Base-by-base conservation (phyloP, 2,329 filamentous ascomycete genomes). In the Pseudogymnoascus sp. region DNA sequence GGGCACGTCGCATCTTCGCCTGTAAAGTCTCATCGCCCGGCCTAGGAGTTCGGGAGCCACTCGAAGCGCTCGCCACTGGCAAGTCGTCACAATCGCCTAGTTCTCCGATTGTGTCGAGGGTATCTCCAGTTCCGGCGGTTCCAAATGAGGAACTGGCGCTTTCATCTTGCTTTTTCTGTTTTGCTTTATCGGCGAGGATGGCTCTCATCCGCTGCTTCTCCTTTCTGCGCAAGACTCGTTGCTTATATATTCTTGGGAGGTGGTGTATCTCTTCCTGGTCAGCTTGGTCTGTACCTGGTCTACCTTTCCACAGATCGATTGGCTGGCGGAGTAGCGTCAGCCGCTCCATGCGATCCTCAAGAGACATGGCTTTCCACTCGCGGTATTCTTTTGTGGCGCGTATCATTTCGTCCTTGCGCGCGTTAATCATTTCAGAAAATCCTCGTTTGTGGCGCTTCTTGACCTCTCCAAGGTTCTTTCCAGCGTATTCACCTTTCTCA, bases 311-410 rank as follows among this genome's bases (percentile, higher is more conserved):
- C 4, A 62, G 35, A 29, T 29, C 31, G 4, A 61, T 25, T 17
- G 61, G 61, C 27, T 61, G 35, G 9, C 58, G 35, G 13, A 60
- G 13, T 9, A 35, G 36, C n/a, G n/a, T 44, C 17, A 63, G 15
- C 3, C 27, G 61, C 5, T 48, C 41, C 31, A 58, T 42, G 21
- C 62, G 62, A 6, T 58, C 59, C n/a, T 38, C 60, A 17, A 59
- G 41, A 21, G 31, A 10, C 59, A 63, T 58, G 10, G 33, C 31
- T 10, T 41, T 5, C 59, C 59, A 63, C 6, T 31, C 41, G n/a
- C 21, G 31, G 17, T 62, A 62, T 29, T 58, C 59, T 25, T 31
- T 60, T 2, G 6, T 63, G 7, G 62, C 62, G 7, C 36, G 62
- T 17, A 61, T 4, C 59, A 62, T 58, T 58, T 63, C 58, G 5